phyloP scores from a whole-genome alignment of 257 asterid species.

The Ehretia macrophylla region DNA sequence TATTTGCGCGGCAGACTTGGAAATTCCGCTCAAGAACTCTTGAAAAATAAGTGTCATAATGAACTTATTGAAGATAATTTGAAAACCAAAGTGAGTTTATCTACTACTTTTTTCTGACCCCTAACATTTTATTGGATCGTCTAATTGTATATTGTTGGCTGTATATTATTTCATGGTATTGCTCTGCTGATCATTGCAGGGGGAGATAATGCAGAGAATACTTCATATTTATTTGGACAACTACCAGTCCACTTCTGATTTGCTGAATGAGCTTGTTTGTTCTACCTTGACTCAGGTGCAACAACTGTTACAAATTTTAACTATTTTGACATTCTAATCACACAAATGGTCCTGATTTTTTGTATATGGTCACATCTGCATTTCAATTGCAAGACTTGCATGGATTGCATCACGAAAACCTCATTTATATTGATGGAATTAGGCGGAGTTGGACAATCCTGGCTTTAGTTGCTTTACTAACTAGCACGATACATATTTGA shows the following conservation, averaged over 20 bases:
- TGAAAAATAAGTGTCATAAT: constrained; percentile 55
- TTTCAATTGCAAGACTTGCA: no score
- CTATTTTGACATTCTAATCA: constrained; percentile 5
- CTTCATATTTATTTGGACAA: constrained; percentile 71
- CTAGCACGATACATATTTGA: no score
- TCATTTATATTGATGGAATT: no score
- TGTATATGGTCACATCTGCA: no score
- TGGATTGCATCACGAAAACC: no score
- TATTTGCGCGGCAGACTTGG: constrained; percentile 60
- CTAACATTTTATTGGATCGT: background rate
- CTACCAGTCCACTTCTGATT: constrained; percentile 55
- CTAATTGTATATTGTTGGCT: no score
- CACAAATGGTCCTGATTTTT: no score
- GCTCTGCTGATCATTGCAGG: constrained; percentile 42
- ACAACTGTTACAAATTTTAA: constrained; percentile 10
- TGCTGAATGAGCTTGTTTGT: constrained; percentile 68
- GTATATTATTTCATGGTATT: background rate
- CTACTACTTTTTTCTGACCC: constrained; percentile 13
- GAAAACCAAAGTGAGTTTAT: constrained; percentile 51
- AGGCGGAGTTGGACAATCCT: no score
- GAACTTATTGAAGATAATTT: constrained; percentile 42
- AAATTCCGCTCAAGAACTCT: constrained; percentile 51
- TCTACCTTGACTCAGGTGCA: constrained; percentile 66
- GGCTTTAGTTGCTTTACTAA: no score
- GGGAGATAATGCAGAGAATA: constrained; percentile 73